Evolutionary conservation across 1,139 yeast genomes (phyloP), one percentile per base, ranked within the genome.

Genomic region (Pichia sp.): DNA sequence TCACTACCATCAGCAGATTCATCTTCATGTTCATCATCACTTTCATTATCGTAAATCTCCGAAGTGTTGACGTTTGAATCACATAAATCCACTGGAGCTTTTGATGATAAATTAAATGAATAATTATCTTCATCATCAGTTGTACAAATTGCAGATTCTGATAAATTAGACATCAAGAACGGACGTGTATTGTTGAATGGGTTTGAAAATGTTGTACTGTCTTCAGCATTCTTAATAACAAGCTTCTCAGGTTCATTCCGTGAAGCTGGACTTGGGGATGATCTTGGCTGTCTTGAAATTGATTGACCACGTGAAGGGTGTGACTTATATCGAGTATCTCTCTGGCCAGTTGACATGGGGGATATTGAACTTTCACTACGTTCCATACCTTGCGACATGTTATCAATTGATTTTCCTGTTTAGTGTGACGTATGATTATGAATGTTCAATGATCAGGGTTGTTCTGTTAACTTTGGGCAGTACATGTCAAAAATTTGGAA

Each of bases 121-220:
- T 37, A 36, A 18, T 24, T 34, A n/a, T 46, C 55, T 7, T 53
- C 58, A 12, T 58, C 63, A 30, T 59, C 63, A n/a, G 57, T 56
- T 5, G 60, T 44, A 26, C 52, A 45, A 11, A 60, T 50, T 12
- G 62, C 63, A 0, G 59, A 53, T 24, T 59, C 63, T 9, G 50
- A 39, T 16, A 47, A 23, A 22, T 47, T 47, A 0, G 44, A 30
- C 27, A 36, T 22, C 3, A 46, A 16, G 24, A 45, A 37, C 9
- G 44, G 42, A n/a, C 32, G 43, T 12, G 26, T 27, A 24, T 23
- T 32, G 11, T 29, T 26, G n/a, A 42, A 46, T 6, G 43, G 45
- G 18, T 41, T 38, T 7, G 37, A 20, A 5, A 46, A 46, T 3
- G 12, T 11, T 13, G n/a, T 12, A n/a, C 3, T 1, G 1, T 6